A percentile compares a stretch with the other conserved stretches of the same genome.
Conservation (phyloP, 2,329 filamentous ascomycete genomes). For the Aspergillus persii region DNA sequence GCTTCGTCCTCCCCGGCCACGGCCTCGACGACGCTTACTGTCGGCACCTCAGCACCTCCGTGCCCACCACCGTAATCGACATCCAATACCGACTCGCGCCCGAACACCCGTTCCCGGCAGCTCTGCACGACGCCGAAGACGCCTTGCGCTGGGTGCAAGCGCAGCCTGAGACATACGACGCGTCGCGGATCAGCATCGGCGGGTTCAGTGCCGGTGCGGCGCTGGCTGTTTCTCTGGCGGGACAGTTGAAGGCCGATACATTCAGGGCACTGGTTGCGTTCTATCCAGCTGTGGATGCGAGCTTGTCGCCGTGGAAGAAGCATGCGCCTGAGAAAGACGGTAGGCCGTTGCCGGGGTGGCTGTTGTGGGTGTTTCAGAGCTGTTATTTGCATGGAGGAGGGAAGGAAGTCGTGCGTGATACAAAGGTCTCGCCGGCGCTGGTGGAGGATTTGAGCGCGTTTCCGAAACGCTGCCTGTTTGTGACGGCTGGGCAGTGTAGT, state of each 20-base stretch:
- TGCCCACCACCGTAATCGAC: slow-evolving; percentile 34
- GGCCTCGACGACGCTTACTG: slow-evolving; percentile 30
- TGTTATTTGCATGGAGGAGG: slow-evolving; percentile 22
- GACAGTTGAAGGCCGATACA: slow-evolving; percentile 9
- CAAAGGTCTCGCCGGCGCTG: slow-evolving; percentile 26
- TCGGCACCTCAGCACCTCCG: slow-evolving; percentile 19
- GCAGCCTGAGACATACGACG: slow-evolving; percentile 32
- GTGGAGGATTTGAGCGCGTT: slow-evolving; percentile 13
- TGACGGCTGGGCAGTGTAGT: slow-evolving; percentile 24
- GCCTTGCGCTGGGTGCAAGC: slow-evolving; percentile 30
- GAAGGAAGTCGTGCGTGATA: slow-evolving; percentile 14
- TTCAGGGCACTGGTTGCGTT: slow-evolving; percentile 31
- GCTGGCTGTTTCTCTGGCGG: slow-evolving; percentile 22
- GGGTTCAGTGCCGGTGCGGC: slow-evolving; percentile 45
- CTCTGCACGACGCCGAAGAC: slow-evolving; percentile 38
- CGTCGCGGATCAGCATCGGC: slow-evolving; percentile 27
- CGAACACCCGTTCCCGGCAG: slow-evolving; percentile 38
- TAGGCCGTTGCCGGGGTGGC: slow-evolving; percentile 7
- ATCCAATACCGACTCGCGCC: slow-evolving; percentile 39
- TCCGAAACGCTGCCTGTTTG: slow-evolving; percentile 21
- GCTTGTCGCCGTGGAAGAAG: neutral
- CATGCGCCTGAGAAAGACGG: neutral
- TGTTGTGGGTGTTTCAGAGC: slow-evolving; percentile 22
- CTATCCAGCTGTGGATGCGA: slow-evolving; percentile 27
- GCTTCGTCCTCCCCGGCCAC: slow-evolving; percentile 28